Percentiles rank a stretch among this genome's conserved stretches.
Conservation (phyloP, 345 rosid species). For the Camelina sativa region DNA sequence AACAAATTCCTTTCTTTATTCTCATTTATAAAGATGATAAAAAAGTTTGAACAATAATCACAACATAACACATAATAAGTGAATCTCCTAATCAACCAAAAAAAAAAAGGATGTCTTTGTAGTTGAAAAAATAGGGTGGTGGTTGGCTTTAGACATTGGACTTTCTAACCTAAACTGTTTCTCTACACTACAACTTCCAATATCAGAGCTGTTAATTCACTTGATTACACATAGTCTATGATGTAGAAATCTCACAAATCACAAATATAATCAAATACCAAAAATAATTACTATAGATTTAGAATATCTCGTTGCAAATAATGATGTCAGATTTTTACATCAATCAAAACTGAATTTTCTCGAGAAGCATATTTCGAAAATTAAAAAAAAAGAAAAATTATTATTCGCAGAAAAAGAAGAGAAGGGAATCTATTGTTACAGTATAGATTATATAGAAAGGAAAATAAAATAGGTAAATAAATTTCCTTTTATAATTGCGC, state of each 20-base stretch:
- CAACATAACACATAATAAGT: background rate
- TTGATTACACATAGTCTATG: conserved; percentile 1
- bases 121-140: conserved; percentile 20
- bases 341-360: conserved; percentile 30
- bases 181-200: background rate
- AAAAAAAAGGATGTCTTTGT: conserved; percentile 17
- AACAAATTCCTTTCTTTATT: background rate
- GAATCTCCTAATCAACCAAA: background rate
- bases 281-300: background rate
- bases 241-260: conserved; percentile 25
- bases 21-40: background rate
- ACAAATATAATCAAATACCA: background rate
- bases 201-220: conserved; percentile 12
- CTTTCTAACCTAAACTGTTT: conserved; percentile 21
- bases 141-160: conserved; percentile 29
- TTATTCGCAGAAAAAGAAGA: conserved; percentile 23
- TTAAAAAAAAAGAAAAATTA: background rate
- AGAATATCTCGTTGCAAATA: conserved; percentile 33
- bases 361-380: conserved; percentile 38
- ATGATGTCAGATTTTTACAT: conserved; percentile 39
- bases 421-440: conserved; percentile 35
- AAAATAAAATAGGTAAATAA: conserved; percentile 38
- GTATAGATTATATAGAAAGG: conserved; percentile 29
- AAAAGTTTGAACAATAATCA: background rate
- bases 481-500: conserved; percentile 44